Evolutionary conservation across 306 rosid genomes (phyloP).

Genomic region (Malus domestica): ASM211411v1 NC_041794.1:36790001-36790500

Average conservation of each 20-base stretch:
- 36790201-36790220: conserved; percentile 42
- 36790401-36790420: conserved; percentile 20
- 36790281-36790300: conserved; percentile 37
- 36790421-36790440: conserved; percentile 22
- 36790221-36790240: conserved; percentile 33
- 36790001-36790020: conserved; percentile 40
- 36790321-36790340: conserved; percentile 18
- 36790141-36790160: conserved; percentile 30
- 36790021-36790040: conserved; percentile 47
- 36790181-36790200: conserved; percentile 47
- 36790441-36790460: conserved; percentile 21
- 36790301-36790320: conserved; percentile 28
- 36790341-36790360: conserved; percentile 29
- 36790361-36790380: conserved; percentile 21
- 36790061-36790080: conserved; percentile 24
- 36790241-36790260: conserved; percentile 38
- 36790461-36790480: conserved; percentile 13
- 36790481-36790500: conserved; percentile 19
- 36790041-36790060: conserved; percentile 31
- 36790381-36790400: conserved; percentile 24
- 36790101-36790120: conserved; percentile 22
- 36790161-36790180: conserved; percentile 44
- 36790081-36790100: conserved; percentile 29
- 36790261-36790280: conserved; percentile 34
- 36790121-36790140: conserved; percentile 23